phyloP scores from a whole-genome alignment of 331 rosid genomes.

The Rhamnella rubrinervis region DNA sequence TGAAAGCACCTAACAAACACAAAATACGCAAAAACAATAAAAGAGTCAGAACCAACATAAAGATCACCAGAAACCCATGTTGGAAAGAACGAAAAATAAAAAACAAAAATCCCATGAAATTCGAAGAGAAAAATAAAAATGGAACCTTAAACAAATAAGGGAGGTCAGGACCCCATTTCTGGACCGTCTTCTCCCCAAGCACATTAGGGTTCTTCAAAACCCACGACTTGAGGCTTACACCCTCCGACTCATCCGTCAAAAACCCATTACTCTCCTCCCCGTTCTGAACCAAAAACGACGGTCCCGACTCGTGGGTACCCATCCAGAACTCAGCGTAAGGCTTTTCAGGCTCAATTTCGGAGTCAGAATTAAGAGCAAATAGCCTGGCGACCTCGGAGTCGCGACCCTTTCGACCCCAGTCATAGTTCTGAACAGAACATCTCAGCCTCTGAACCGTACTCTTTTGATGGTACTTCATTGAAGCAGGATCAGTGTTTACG shows the following conservation, averaged over 20 bases:
- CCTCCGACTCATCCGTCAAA: slow-evolving; percentile 18
- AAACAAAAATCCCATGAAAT: background rate
- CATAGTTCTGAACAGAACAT: slow-evolving; percentile 74
- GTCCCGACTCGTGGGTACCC: slow-evolving; percentile 90
- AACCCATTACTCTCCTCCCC: slow-evolving; percentile 26
- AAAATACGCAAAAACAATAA: slow-evolving; percentile 4
- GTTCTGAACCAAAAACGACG: slow-evolving; percentile 49
- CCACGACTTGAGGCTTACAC: slow-evolving; percentile 68
- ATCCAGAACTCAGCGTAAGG: slow-evolving; percentile 96
- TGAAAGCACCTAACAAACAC: slow-evolving; percentile 68
- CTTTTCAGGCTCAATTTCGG: slow-evolving; percentile 41
- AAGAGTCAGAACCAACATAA: background rate
- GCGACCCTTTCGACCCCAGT: slow-evolving; percentile 74
- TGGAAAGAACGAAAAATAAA: background rate
- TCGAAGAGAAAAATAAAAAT: background rate
- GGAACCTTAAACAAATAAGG: slow-evolving; percentile 89
- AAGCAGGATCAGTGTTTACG: background rate
- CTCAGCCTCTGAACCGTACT: slow-evolving; percentile 45
- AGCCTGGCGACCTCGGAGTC: slow-evolving; percentile 72
- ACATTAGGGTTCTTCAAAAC: slow-evolving; percentile 58
- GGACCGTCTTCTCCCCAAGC: slow-evolving; percentile 66
- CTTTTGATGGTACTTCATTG: slow-evolving; percentile 13
- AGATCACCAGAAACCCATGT: background rate
- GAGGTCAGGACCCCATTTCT: slow-evolving; percentile 79
- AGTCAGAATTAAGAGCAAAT: slow-evolving; percentile 52